Conservation (phyloP, 2,329 filamentous ascomycete species). For the Diplodia corticola region DNA sequence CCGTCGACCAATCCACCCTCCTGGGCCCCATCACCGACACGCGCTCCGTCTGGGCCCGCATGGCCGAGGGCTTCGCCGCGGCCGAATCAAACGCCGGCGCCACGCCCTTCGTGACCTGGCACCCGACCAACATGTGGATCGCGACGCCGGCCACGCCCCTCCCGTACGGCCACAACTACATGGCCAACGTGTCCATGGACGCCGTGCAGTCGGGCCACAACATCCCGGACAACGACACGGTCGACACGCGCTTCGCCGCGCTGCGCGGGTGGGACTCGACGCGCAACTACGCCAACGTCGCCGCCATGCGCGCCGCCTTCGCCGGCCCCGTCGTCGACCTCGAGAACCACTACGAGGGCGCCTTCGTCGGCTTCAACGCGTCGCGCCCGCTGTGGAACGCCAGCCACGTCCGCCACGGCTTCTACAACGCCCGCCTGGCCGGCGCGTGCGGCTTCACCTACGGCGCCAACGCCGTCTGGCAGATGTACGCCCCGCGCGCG, state of each 20-base stretch:
- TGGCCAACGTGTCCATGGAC: constrained; percentile 6
- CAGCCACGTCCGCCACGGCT: constrained; percentile 1
- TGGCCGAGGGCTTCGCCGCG: neutral
- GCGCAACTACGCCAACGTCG: constrained; percentile 1
- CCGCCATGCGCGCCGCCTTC: neutral
- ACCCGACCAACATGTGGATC: constrained; percentile 3
- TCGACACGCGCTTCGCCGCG: constrained; percentile 52
- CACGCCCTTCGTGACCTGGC: neutral
- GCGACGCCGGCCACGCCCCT: neutral
- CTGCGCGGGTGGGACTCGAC: neutral
- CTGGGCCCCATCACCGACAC: constrained; percentile 6
- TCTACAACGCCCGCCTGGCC: neutral
- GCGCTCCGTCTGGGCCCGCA: neutral
- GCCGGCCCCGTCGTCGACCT: constrained; percentile 4
- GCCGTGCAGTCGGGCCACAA: constrained; percentile 39
- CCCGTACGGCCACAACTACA: constrained; percentile 7
- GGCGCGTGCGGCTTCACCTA: constrained; percentile 9
- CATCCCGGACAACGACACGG: constrained; percentile 56
- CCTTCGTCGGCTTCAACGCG: constrained; percentile 6
- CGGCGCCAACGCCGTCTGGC: neutral
- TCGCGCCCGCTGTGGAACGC: constrained; percentile 11
- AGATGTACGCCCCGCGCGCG: neutral
- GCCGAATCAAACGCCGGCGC: neutral
- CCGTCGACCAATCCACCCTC: neutral
- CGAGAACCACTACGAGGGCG: constrained; percentile 14